Conservation (phyloP, 257 asterid species). For the Ilex aquifolium region DNA sequence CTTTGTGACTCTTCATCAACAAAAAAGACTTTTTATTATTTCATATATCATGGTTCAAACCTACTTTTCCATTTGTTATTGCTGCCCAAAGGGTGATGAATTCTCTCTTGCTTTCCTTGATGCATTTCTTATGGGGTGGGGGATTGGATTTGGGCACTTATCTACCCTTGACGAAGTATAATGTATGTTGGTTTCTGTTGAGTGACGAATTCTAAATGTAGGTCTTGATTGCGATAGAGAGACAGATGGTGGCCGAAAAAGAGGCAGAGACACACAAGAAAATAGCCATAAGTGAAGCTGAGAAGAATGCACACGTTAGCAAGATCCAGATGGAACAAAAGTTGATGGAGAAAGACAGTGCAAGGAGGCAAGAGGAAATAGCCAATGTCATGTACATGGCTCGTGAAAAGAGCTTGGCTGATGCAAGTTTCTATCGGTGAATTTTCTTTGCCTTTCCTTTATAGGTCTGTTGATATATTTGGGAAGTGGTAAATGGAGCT, state of each 20-base stretch:
- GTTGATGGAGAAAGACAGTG: conserved; percentile 88
- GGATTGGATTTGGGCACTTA: background rate
- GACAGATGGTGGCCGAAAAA: conserved; percentile 87
- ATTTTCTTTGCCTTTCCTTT: conserved; percentile 9
- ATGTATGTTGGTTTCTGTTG: background rate
- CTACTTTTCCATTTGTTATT: background rate
- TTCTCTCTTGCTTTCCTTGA: background rate
- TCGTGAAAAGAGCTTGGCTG: conserved; percentile 98
- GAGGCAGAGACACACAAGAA: conserved; percentile 95
- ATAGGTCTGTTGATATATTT: background rate
- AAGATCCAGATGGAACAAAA: conserved; percentile 92
- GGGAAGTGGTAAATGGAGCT: background rate
- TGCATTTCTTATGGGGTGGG: background rate
- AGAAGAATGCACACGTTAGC: conserved; percentile 84
- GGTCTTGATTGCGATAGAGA: conserved; percentile 95
- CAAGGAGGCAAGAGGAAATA: conserved; percentile 87
- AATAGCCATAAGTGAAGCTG: conserved; percentile 95
- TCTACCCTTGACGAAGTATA: background rate
- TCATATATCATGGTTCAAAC: too few relatives aligned
- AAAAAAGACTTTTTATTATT: too few relatives aligned
- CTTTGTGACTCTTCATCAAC: too few relatives aligned
- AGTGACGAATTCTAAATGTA: conserved; percentile 14
- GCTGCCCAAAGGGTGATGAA: background rate
- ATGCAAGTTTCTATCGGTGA: conserved; percentile 83
- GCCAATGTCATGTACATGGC: conserved; percentile 83